Conservation (phyloP, 768 basidiomycete genomes). For the Rhodotorula paludigena region DNA sequence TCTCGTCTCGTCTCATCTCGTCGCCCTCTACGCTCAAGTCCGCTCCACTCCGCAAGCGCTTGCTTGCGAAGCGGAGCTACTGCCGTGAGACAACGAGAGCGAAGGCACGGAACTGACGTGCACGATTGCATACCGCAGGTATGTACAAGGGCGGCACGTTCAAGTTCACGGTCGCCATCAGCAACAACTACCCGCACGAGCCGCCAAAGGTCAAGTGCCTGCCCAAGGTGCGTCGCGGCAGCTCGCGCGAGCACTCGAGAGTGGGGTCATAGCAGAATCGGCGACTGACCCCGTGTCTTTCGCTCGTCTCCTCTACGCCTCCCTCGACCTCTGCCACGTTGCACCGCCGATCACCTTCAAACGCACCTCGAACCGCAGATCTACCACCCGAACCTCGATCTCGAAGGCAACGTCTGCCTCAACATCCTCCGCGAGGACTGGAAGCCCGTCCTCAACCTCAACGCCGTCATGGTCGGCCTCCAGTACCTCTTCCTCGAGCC, state of each 20-base stretch:
- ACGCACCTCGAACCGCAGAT: conserved; percentile 69
- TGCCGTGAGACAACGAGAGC: too few relatives aligned
- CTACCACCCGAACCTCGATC: conserved; percentile 97
- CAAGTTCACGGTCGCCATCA: conserved; percentile 90
- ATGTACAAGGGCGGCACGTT: conserved; percentile 98
- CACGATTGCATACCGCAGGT: too few relatives aligned
- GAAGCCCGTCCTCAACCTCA: conserved; percentile 97
- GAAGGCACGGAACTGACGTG: too few relatives aligned
- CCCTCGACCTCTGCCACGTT: not conserved
- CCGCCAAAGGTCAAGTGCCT: conserved; percentile 98
- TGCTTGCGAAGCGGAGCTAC: too few relatives aligned
- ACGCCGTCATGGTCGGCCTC: conserved; percentile 95
- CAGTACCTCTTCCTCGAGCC: conserved; percentile 99
- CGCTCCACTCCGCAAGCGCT: not conserved
- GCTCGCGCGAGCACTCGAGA: too few relatives aligned
- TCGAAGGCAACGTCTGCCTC: conserved; percentile 96
- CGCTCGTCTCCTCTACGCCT: not conserved
- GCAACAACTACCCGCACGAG: conserved; percentile 97
- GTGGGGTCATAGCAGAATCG: too few relatives aligned
- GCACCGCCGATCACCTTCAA: not conserved
- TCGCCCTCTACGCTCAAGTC: not conserved
- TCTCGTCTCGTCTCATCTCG: conserved; percentile 8
- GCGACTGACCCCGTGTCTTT: not conserved
- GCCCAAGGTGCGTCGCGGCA: conserved; percentile 63
- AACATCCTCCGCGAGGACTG: conserved; percentile 99